Evolutionary conservation across 345 rosid species (phyloP), one percentile per base, ranked within the genome.

Genomic region (Aquilaria malaccensis): DNA sequence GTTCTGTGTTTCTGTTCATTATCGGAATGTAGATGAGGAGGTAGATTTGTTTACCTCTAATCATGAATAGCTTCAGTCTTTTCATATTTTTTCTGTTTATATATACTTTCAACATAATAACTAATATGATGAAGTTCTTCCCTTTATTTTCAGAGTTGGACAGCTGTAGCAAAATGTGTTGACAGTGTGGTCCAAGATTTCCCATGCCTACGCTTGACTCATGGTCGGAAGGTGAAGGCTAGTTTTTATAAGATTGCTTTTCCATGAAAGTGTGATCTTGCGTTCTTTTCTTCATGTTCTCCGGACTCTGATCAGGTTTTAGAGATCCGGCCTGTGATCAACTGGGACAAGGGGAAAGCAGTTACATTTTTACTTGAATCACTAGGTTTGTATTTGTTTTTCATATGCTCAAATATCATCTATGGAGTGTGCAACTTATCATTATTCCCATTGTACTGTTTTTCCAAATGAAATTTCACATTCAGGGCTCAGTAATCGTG

Each of bases 331-430:
- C 97, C 97, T 10, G 83, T 75, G 54, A 90, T 90, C 66, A 63
- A 90, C 59, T 87, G 97, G 97, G 88, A 90, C 70, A 90, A 90
- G 79, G 97, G 97, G 56, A 87, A 87, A 72, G 95, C 97, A 56
- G 87, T 90, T 9, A 77, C 74, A 48, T 87, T 90, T 72, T 74
- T 90, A 37, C 97, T 87, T 15, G 84, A 90, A 77, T 90, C 97
- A 56, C 88, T 90, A 4, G 97, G 97, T 86, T 58, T 43, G 60
- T 43, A 15, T 50, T 37, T 45, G 15, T 60, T 29, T 46, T 46
- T 43, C n/a, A 37, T 9, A 37, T 15, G 14, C 11, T 29, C 15
- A 43, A 22, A 22, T 22, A 22, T 22, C 22, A 22, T 22, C 22
- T 1, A 37, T 37, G 43, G 7, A 37, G 4, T 4, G 43, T 37